These are phyloP conservation scores for Scheffersomyces insectosa DNA, from an alignment of 1,139 yeast species.

Conservation along the genomic window DNA sequence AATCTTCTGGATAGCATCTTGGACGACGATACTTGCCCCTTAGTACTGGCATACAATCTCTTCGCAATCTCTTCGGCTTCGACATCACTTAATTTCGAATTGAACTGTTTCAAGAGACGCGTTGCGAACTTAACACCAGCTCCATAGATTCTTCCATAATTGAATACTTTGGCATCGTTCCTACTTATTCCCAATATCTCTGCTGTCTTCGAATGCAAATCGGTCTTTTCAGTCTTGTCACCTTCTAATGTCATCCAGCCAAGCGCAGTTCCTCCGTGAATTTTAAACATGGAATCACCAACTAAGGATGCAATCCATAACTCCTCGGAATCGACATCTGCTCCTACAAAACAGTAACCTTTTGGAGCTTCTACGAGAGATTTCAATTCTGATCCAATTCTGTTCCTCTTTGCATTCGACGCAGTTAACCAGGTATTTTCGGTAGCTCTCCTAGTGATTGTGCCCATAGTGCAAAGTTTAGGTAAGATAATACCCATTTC, in stretches of 20 bases:
- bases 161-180: conserved; percentile 91
- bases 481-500: conserved; percentile 81
- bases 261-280: conserved; percentile 94
- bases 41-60: conserved; percentile 74
- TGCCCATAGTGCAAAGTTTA: conserved; percentile 87
- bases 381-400: conserved; percentile 93
- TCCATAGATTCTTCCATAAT: conserved; percentile 96
- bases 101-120: conserved; percentile 76
- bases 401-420: conserved; percentile 79
- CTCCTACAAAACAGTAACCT: conserved; percentile 93
- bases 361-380: conserved; percentile 83
- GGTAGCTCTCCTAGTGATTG: conserved; percentile 93
- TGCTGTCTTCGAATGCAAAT: conserved; percentile 93
- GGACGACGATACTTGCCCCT: conserved; percentile 56
- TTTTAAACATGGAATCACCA: conserved; percentile 85
- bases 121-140: conserved; percentile 94
- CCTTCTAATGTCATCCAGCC: conserved; percentile 99
- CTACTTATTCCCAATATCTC: conserved; percentile 84
- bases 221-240: conserved; percentile 85
- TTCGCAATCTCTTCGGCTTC: conserved; percentile 72
- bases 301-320: conserved; percentile 96
- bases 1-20: conserved; percentile 33
- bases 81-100: conserved; percentile 63
- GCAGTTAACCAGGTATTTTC: conserved; percentile 99
- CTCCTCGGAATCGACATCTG: conserved; percentile 98